These are phyloP conservation scores for Lachancea meyersii DNA, from an alignment of 805 yeast species.

Conservation along the genomic window DNA sequence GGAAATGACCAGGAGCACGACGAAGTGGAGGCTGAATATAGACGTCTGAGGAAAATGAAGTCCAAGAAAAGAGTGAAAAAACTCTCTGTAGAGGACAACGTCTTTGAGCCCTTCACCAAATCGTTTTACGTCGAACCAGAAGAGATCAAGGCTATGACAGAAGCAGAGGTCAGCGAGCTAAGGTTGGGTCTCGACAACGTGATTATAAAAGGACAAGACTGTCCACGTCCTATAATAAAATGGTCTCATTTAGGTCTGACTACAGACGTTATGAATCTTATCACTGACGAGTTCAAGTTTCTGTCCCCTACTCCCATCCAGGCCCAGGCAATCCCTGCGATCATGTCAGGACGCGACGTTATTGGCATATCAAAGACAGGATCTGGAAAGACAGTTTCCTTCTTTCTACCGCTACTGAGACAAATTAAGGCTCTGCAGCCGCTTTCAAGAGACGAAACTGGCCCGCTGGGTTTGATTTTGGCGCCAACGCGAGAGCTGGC, in stretches of 20 bases:
- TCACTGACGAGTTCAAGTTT: slow-evolving; percentile 47
- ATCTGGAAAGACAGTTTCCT: slow-evolving; percentile 90
- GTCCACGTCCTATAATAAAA: slow-evolving; percentile 59
- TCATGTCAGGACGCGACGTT: slow-evolving; percentile 84
- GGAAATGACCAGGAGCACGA: slow-evolving; percentile 34
- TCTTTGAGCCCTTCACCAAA: slow-evolving; percentile 52
- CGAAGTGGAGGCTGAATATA: slow-evolving; percentile 32
- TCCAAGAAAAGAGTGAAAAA: slow-evolving; percentile 33
- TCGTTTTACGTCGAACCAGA: slow-evolving; percentile 56
- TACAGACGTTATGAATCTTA: slow-evolving; percentile 44
- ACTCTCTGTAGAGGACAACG: slow-evolving; percentile 26
- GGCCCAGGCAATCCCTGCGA: slow-evolving; percentile 82
- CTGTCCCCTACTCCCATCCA: slow-evolving; percentile 79
- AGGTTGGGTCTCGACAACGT: slow-evolving; percentile 58
- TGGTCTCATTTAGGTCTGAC: slow-evolving; percentile 86
- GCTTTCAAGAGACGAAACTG: slow-evolving; percentile 43
- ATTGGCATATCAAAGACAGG: slow-evolving; percentile 96
- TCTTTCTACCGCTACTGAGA: slow-evolving; percentile 73
- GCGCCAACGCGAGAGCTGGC: slow-evolving; percentile 95
- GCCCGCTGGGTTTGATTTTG: slow-evolving; percentile 73
- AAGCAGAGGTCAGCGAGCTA: slow-evolving; percentile 50
- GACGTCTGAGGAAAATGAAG: slow-evolving; percentile 35
- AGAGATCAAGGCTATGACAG: slow-evolving; percentile 43
- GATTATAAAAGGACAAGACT: slow-evolving; percentile 50
- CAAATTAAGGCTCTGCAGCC: slow-evolving; percentile 74